phyloP scores from a whole-genome alignment of 306 rosid species.

The Boehmeria nivea region DNA sequence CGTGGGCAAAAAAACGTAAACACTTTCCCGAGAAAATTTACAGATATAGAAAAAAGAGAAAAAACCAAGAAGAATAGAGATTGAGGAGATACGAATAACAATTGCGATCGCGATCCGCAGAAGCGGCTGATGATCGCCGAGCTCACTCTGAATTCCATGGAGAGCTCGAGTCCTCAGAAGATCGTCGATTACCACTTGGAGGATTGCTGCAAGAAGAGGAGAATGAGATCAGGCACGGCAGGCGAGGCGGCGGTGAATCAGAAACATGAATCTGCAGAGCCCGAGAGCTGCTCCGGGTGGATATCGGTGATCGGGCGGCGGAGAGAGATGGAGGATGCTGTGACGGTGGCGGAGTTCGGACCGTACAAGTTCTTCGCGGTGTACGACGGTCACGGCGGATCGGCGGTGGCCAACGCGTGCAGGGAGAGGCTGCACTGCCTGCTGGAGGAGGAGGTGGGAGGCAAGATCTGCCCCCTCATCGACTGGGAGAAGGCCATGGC shows the following conservation, averaged over 20 bases:
- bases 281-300: no score
- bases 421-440: conserved; percentile 48
- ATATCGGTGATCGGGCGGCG: conserved; percentile 58
- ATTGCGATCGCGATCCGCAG: neutral
- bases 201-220: conserved; percentile 9
- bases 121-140: neutral
- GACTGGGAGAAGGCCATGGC: conserved; percentile 46
- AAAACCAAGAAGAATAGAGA: no score
- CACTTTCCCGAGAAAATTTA: neutral
- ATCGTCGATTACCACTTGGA: conserved; percentile 6
- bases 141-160: conserved; percentile 13
- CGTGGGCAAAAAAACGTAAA: neutral
- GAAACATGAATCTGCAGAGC: no score
- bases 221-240: conserved; percentile 22
- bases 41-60: no score
- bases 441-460: no score
- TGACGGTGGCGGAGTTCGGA: conserved; percentile 14
- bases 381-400: conserved; percentile 69
- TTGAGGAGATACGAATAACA: neutral
- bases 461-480: no score
- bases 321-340: conserved; percentile 60
- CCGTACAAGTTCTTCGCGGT: conserved; percentile 45
- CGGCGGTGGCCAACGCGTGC: conserved; percentile 62
- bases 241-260: neutral
- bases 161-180: conserved; percentile 16